These are phyloP conservation scores for Tricholomella constricta DNA, from an alignment of 768 basidiomycete species.

Conservation along the genomic window DNA sequence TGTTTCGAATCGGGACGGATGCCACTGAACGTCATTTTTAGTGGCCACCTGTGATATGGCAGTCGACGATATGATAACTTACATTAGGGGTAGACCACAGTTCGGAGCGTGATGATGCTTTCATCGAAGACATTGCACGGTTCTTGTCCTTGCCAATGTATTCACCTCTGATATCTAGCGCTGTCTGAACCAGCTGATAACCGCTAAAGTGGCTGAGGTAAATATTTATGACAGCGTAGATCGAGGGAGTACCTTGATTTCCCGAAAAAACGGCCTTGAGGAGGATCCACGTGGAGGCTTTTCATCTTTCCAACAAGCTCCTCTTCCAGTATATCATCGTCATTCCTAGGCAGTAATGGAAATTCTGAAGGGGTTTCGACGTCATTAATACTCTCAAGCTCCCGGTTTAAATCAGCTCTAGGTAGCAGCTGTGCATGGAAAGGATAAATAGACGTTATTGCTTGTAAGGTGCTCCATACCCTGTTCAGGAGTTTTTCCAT, in stretches of 20 bases:
- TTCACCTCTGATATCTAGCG: slow-evolving; percentile 58
- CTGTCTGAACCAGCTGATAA: slow-evolving; percentile 52
- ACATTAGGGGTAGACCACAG: slow-evolving; percentile 43
- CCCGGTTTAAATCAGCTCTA: slow-evolving; percentile 61
- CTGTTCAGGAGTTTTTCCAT: slow-evolving; percentile 62
- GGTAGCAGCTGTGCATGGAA: slow-evolving; percentile 48
- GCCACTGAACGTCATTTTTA: slow-evolving; percentile 31
- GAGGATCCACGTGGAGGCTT: slow-evolving; percentile 39
- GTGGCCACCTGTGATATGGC: no score
- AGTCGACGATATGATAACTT: neutral
- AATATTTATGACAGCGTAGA: neutral
- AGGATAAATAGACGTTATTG: neutral
- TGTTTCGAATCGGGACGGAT: slow-evolving; percentile 23
- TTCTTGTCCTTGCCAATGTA: slow-evolving; percentile 40
- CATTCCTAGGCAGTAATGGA: slow-evolving; percentile 33
- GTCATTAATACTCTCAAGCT: slow-evolving; percentile 47
- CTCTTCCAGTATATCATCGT: slow-evolving; percentile 32
- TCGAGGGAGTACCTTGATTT: slow-evolving; percentile 39
- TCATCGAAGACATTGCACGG: slow-evolving; percentile 24
- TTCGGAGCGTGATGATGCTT: slow-evolving; percentile 41
- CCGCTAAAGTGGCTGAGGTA: slow-evolving; percentile 34
- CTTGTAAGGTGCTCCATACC: slow-evolving; percentile 29
- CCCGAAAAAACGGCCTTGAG: slow-evolving; percentile 48
- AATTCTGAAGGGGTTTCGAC: slow-evolving; percentile 40
- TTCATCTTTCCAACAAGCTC: slow-evolving; percentile 34